phyloP scores from a whole-genome alignment of 768 basidiomycete species.

The Mycena polygramma region DNA sequence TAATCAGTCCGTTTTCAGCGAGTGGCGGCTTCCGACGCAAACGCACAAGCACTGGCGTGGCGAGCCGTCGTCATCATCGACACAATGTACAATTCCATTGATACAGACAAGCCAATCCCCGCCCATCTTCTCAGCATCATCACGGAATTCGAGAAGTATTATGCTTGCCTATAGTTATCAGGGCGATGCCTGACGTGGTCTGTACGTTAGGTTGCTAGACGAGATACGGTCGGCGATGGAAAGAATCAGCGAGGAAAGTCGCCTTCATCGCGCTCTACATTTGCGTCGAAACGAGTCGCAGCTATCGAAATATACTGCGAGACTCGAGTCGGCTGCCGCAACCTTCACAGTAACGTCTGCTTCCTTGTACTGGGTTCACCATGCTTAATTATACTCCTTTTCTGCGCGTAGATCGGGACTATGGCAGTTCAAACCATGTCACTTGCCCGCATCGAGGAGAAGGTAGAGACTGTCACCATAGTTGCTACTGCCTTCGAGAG shows the following conservation, averaged over 20 bases:
- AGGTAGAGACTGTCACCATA: not conserved
- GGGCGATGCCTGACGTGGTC: no score
- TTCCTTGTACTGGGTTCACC: not conserved
- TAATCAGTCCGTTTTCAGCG: not conserved
- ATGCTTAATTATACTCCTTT: not conserved
- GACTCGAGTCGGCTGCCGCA: slow-evolving; percentile 10
- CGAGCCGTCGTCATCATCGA: slow-evolving; percentile 13
- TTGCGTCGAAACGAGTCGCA: slow-evolving; percentile 20
- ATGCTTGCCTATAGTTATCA: not conserved
- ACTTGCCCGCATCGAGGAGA: slow-evolving; percentile 4
- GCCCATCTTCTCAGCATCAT: not conserved
- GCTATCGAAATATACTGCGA: not conserved
- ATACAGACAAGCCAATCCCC: not conserved
- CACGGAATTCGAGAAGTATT: slow-evolving; percentile 12
- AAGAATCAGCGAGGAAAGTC: not conserved
- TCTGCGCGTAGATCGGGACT: not conserved
- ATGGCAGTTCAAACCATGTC: slow-evolving; percentile 4
- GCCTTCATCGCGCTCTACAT: not conserved
- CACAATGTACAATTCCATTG: slow-evolving; percentile 5
- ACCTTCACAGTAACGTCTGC: slow-evolving; percentile 2
- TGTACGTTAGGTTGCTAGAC: slow-evolving; percentile 10
- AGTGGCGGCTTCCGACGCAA: slow-evolving; percentile 5
- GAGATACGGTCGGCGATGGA: slow-evolving; percentile 10
- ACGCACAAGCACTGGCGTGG: slow-evolving; percentile 8
- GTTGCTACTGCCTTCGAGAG: not conserved